A percentile compares a stretch with the other conserved stretches of the same genome.
Conservation (phyloP, 1,139 yeast genomes). For the Pichia sp. region DNA sequence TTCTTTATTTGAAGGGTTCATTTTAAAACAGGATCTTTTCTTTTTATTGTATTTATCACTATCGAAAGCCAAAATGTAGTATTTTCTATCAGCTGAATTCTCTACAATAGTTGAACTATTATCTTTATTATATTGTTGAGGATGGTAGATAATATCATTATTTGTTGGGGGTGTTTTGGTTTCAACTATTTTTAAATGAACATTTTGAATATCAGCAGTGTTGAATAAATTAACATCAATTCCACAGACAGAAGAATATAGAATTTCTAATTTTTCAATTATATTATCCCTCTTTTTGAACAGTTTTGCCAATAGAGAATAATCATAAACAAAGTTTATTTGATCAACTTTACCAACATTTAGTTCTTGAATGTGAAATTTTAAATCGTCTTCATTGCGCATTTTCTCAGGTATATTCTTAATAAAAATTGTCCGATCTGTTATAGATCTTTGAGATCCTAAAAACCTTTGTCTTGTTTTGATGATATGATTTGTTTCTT, state of each 20-base stretch:
- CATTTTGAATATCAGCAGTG: conserved; percentile 7
- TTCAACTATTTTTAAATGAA: conserved; percentile 9
- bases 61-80: conserved; percentile 12
- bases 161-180: conserved; percentile 12
- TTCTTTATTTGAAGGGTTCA: conserved; percentile 32
- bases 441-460: conserved; percentile 83
- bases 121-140: conserved; percentile 6
- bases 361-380: conserved; percentile 50
- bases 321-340: conserved; percentile 51
- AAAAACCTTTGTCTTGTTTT: conserved; percentile 75
- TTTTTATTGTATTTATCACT: conserved; percentile 10
- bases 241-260: conserved; percentile 42
- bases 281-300: conserved; percentile 35
- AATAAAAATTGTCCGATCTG: conserved; percentile 81
- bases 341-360: conserved; percentile 56
- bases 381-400: conserved; percentile 39
- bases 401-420: conserved; percentile 40
- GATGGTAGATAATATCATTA: conserved; percentile 18
- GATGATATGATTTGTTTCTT: conserved; percentile 68
- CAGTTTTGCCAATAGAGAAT: conserved; percentile 41
- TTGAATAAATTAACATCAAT: conserved; percentile 31
- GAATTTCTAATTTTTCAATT: conserved; percentile 37
- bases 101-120: not conserved
- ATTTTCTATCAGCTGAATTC: conserved; percentile 1
- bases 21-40: conserved; percentile 30